Conservation (phyloP, 306 rosid genomes). For the Hippophae rhamnoides region DNA sequence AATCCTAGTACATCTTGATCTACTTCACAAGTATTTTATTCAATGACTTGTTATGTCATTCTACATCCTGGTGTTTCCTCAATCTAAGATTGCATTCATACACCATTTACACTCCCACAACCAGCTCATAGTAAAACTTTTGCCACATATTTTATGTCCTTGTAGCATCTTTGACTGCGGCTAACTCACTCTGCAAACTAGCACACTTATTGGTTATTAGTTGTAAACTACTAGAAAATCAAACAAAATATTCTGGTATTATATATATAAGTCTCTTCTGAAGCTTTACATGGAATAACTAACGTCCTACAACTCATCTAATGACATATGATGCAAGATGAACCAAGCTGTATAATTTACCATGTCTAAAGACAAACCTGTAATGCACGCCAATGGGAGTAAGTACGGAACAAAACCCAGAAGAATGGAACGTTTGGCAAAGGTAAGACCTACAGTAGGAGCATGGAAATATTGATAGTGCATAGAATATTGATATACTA, state of each 20-base stretch:
- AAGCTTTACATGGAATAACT: neutral
- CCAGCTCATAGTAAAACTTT: no score
- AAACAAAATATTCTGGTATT: neutral
- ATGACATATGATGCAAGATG: conserved; percentile 6
- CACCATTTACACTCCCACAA: no score
- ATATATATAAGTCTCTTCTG: neutral
- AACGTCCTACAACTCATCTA: neutral
- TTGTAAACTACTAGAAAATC: neutral
- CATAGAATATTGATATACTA: no score
- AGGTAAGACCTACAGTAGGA: conserved; percentile 59
- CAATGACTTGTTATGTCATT: no score
- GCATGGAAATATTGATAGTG: conserved; percentile 14
- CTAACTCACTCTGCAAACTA: no score
- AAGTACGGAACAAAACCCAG: conserved; percentile 73
- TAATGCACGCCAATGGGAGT: conserved; percentile 91
- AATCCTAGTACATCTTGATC: no score
- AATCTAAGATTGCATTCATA: no score
- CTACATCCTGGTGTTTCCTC: no score
- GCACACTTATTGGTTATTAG: no score
- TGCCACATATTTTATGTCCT: no score
- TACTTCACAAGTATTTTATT: no score
- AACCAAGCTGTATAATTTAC: conserved; percentile 4
- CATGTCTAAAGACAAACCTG: conserved; percentile 40
- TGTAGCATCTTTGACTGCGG: no score
- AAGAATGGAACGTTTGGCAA: conserved; percentile 86